phyloP scores from a whole-genome alignment of 2,329 filamentous ascomycete species.

The Zymoseptoria passerinii region DNA sequence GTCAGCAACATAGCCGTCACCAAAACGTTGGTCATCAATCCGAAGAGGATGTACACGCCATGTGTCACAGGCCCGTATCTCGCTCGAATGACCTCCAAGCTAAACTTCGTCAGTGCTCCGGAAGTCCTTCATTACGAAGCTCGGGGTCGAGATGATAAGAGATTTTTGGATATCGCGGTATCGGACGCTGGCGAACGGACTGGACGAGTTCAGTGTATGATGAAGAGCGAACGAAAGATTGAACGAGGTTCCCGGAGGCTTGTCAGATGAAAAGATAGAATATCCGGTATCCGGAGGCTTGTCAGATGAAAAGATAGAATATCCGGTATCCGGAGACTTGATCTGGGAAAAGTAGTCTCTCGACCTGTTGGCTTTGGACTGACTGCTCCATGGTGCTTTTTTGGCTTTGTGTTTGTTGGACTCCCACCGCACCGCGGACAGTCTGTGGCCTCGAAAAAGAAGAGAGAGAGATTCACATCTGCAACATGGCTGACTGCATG shows the following conservation, averaged over 20 bases:
- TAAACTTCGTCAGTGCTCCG: constrained; percentile 4
- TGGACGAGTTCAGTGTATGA: no score
- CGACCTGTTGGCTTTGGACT: neutral
- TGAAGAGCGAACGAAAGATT: neutral
- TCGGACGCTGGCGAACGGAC: neutral
- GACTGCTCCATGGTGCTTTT: no score
- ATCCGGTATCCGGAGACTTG: neutral
- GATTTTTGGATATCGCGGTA: neutral
- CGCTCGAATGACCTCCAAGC: constrained; percentile 70
- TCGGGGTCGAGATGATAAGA: neutral
- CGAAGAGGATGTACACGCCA: constrained; percentile 72
- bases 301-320: neutral
- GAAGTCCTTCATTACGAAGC: no score
- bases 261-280: neutral
- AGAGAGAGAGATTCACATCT: no score
- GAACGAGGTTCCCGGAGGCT: neutral
- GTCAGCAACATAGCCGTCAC: constrained; percentile 85
- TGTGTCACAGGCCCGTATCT: constrained; percentile 69
- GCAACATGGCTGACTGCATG: no score
- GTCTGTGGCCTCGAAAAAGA: no score
- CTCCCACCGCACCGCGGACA: no score
- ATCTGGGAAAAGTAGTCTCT: neutral
- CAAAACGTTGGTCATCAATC: constrained; percentile 66
- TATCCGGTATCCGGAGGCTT: neutral
- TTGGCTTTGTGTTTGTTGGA: no score